A percentile compares a stretch with the other conserved stretches of the same genome.
Conservation (phyloP, 257 asterid genomes). For the Solanum verrucosum region DNA sequence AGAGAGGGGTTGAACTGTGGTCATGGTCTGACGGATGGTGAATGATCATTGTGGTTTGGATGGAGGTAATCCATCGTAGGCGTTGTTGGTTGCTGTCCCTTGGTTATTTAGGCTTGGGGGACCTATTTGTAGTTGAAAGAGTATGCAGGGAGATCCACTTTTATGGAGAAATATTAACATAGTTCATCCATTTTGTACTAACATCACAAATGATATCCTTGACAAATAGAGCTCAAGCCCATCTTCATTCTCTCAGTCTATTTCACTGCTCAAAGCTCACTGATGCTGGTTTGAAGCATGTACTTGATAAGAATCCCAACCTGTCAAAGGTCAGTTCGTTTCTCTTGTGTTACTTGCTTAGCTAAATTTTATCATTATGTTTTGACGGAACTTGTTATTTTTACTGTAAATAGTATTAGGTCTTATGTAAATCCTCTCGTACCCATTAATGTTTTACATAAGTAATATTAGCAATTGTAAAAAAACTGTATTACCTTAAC, state of each 20-base stretch:
- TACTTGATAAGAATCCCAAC: slow-evolving; percentile 40
- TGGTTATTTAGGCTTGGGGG: slow-evolving; percentile 42
- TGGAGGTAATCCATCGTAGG: slow-evolving; percentile 30
- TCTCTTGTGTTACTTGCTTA: neutral
- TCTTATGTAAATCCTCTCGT: neutral
- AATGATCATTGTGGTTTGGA: slow-evolving; percentile 2
- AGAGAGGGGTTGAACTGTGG: slow-evolving; percentile 14
- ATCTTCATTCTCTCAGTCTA: slow-evolving; percentile 52
- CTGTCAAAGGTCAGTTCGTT: slow-evolving; percentile 49
- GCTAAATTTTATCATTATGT: neutral
- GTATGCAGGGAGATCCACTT: slow-evolving; percentile 71
- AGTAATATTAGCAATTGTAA: neutral
- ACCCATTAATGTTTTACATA: neutral
- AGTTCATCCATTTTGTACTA: slow-evolving; percentile 23
- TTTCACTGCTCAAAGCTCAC: slow-evolving; percentile 39
- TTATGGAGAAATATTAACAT: slow-evolving; percentile 53
- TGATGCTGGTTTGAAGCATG: slow-evolving; percentile 27
- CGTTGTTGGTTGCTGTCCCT: slow-evolving; percentile 32
- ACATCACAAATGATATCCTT: slow-evolving; percentile 47
- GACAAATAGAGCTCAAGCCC: slow-evolving; percentile 57
- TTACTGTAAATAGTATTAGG: neutral
- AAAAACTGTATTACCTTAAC: neutral
- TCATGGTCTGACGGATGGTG: slow-evolving; percentile 4
- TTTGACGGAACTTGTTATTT: neutral
- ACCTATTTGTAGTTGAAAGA: slow-evolving; percentile 53